A percentile compares a stretch with the other conserved stretches of the same genome.
These are phyloP conservation scores for Veloboletus limbatus DNA, from an alignment of 1,284 basidiomycete species.

Conservation along the genomic window DNA sequence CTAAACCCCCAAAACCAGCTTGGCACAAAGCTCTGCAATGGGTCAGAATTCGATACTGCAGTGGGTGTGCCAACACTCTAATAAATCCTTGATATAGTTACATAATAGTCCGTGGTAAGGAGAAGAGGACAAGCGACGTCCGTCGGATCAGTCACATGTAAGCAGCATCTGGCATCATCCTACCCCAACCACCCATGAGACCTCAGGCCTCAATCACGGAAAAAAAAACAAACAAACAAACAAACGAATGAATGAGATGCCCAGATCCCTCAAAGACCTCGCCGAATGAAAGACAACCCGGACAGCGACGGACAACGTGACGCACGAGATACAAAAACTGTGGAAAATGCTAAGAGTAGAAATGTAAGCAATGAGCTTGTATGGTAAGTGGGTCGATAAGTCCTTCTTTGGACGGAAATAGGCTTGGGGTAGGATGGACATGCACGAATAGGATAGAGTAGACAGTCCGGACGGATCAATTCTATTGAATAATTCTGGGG, in stretches of 20 bases:
- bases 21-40: too few species aligned
- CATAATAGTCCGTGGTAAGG: constrained; percentile 24
- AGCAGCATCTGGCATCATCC: neutral
- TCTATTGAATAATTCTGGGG: constrained; percentile 21
- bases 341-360: constrained; percentile 19
- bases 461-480: constrained; percentile 19
- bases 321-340: constrained; percentile 23
- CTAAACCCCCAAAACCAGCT: too few species aligned
- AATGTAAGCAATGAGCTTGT: constrained; percentile 30
- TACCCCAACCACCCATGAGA: neutral
- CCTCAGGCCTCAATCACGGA: constrained; percentile 5
- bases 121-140: constrained; percentile 27
- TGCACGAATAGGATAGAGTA: constrained; percentile 28
- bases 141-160: constrained; percentile 9
- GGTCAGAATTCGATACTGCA: too few species aligned
- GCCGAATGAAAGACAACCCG: constrained; percentile 2
- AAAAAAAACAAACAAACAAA: too few species aligned
- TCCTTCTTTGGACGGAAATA: constrained; percentile 23
- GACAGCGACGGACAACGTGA: constrained; percentile 11
- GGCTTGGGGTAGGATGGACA: constrained; percentile 24
- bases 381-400: constrained; percentile 28
- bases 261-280: constrained; percentile 3
- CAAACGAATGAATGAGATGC: constrained; percentile 9
- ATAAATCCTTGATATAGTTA: constrained; percentile 19
- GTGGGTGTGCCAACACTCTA: constrained; percentile 14